A percentile compares a stretch with the other conserved stretches of the same genome.
Evolutionary conservation across 2,329 filamentous ascomycete species (phyloP).

Genomic region (Clonostachys solani): DNA sequence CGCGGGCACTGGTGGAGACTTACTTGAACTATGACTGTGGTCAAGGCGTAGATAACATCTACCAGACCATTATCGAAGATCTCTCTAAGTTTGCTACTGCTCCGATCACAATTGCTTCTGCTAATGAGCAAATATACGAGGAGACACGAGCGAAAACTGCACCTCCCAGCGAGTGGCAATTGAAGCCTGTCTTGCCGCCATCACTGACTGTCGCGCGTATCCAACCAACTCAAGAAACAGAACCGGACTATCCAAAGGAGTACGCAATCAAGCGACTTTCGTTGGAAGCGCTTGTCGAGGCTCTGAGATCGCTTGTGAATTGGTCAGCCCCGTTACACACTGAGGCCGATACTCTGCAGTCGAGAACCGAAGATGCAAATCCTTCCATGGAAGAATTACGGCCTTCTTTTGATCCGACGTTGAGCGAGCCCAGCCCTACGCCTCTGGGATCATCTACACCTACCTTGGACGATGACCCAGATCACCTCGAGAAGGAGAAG

Average conservation of each 20-base stretch:
- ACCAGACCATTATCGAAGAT: slow-evolving; percentile 91
- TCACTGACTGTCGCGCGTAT: slow-evolving; percentile 80
- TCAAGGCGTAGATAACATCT: slow-evolving; percentile 92
- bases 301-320: slow-evolving; percentile 82
- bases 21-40: slow-evolving; percentile 99
- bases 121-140: slow-evolving; percentile 83
- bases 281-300: slow-evolving; percentile 83
- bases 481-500: slow-evolving; percentile 91
- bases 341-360: slow-evolving; percentile 37
- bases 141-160: slow-evolving; percentile 65
- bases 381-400: slow-evolving; percentile 43
- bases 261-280: slow-evolving; percentile 89
- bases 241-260: slow-evolving; percentile 76
- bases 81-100: slow-evolving; percentile 81
- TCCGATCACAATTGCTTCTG: slow-evolving; percentile 68
- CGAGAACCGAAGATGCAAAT: slow-evolving; percentile 11
- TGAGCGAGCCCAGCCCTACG: slow-evolving; percentile 55
- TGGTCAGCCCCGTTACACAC: slow-evolving; percentile 71
- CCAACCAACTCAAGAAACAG: slow-evolving; percentile 50
- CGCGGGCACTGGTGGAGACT: slow-evolving; percentile 84
- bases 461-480: slow-evolving; percentile 81
- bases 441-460: slow-evolving; percentile 61
- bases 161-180: slow-evolving; percentile 74
- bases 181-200: slow-evolving; percentile 79
- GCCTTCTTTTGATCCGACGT: slow-evolving; percentile 65